These are phyloP conservation scores for Sonneratia caseolaris DNA, from an alignment of 345 rosid species.

Conservation along the genomic window DNA sequence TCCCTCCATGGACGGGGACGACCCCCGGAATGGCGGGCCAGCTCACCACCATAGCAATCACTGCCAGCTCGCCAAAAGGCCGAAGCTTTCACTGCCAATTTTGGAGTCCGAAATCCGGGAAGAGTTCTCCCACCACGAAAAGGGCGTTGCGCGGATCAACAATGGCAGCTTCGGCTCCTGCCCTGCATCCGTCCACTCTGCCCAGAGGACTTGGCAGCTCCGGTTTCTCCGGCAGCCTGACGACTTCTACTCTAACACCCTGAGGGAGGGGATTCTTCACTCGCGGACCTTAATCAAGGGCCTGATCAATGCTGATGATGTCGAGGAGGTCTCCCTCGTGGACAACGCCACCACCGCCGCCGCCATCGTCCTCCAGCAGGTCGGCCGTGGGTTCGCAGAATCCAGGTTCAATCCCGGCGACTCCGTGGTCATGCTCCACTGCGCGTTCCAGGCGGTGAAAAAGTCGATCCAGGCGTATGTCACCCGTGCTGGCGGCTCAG, in stretches of 20 bases:
- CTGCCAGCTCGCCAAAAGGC: conserved; percentile 30
- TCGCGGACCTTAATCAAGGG: conserved; percentile 45
- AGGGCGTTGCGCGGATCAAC: conserved; percentile 54
- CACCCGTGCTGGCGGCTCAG: conserved; percentile 71
- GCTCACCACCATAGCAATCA: not conserved
- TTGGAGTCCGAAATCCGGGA: conserved; percentile 34
- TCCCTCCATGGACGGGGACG: conserved; percentile 8
- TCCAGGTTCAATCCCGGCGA: conserved; percentile 59
- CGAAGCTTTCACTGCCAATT: conserved; percentile 22
- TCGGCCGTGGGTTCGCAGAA: conserved; percentile 56
- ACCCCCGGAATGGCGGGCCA: conserved; percentile 13
- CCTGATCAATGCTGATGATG: conserved; percentile 63
- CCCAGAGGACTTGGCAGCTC: conserved; percentile 59
- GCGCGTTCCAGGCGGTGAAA: conserved; percentile 72
- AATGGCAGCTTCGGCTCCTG: conserved; percentile 94
- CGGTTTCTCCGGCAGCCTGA: conserved; percentile 74
- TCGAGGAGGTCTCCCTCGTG: conserved; percentile 65
- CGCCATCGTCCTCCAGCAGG: conserved; percentile 65
- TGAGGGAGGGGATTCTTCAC: conserved; percentile 35
- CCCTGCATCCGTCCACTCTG: conserved; percentile 50
- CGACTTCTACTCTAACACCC: conserved; percentile 55
- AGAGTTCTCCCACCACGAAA: conserved; percentile 77
- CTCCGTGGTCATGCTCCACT: conserved; percentile 75
- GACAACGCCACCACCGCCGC: conserved; percentile 95
- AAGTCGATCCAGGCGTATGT: conserved; percentile 84